Evolutionary conservation across 805 yeast genomes (phyloP).

Genomic region (Kodamaea hsintzibuensis): DNA sequence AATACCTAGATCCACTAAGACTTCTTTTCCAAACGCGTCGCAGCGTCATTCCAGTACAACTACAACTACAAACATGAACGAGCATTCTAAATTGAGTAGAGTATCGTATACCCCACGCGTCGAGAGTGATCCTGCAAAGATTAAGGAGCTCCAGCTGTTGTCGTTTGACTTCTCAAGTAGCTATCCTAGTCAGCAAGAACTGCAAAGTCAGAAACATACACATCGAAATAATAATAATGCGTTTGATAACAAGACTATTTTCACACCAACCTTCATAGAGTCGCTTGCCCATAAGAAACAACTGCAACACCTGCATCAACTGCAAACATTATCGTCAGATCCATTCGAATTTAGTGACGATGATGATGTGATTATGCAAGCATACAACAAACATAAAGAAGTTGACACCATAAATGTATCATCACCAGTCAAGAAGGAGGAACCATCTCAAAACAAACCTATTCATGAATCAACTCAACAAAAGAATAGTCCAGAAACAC

Average conservation of each 20-base stretch:
- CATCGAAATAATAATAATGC: neutral
- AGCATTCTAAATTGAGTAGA: neutral
- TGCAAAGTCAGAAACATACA: neutral
- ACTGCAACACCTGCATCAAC: neutral
- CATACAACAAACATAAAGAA: constrained; percentile 7
- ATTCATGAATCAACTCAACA: neutral
- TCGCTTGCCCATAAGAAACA: neutral
- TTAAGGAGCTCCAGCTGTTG: constrained; percentile 6
- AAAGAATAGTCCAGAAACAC: neutral
- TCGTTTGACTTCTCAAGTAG: constrained; percentile 7
- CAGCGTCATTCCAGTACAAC: neutral
- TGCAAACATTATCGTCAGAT: neutral
- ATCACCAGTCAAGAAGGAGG: neutral
- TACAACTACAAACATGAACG: neutral
- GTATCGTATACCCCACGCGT: constrained; percentile 4
- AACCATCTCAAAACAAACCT: neutral
- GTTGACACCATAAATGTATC: neutral
- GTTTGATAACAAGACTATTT: neutral
- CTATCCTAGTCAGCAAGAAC: neutral
- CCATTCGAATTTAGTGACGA: constrained; percentile 16
- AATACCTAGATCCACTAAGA: neutral
- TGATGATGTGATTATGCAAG: constrained; percentile 12
- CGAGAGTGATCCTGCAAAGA: constrained; percentile 9
- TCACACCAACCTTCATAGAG: neutral
- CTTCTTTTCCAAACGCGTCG: neutral